Conservation (phyloP, 2,329 filamentous ascomycete species). For the Sclerotinia trifoliorum region DNA sequence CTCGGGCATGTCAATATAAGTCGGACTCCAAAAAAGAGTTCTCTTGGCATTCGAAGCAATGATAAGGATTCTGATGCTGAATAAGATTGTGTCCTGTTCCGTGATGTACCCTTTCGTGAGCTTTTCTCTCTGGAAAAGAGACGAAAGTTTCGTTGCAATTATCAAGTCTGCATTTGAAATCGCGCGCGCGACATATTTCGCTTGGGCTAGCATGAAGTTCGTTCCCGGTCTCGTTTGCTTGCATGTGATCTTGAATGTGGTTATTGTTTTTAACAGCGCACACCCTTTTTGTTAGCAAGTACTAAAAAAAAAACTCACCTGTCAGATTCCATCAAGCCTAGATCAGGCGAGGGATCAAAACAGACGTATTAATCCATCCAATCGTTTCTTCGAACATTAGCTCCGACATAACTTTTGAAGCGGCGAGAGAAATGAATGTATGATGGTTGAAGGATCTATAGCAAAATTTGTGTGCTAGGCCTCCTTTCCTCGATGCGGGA, state of each 20-base stretch:
- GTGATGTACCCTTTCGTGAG: slow-evolving; percentile 23
- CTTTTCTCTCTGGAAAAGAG: slow-evolving; percentile 9
- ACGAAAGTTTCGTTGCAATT: slow-evolving; percentile 24
- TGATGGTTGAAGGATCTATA: not conserved
- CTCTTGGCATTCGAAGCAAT: slow-evolving; percentile 26
- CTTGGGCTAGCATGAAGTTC: too few relatives aligned
- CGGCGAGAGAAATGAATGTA: slow-evolving; percentile 8
- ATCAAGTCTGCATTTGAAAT: not conserved
- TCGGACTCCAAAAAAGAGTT: slow-evolving; percentile 18
- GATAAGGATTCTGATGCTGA: slow-evolving; percentile 3
- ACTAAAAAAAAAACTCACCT: slow-evolving; percentile 33
- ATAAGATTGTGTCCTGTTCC: slow-evolving; percentile 18
- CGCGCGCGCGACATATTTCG: not conserved
- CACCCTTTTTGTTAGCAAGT: slow-evolving; percentile 35
- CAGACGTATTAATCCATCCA: slow-evolving; percentile 1
- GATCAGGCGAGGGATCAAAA: not conserved
- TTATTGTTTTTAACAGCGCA: too few relatives aligned
- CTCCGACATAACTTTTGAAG: slow-evolving; percentile 9
- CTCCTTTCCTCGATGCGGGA: not conserved
- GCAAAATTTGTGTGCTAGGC: not conserved
- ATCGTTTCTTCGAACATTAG: not conserved
- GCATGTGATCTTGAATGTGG: too few relatives aligned
- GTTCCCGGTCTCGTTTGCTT: too few relatives aligned
- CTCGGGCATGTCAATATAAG: slow-evolving; percentile 25
- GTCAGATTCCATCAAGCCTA: slow-evolving; percentile 24